Percentiles rank a stretch among this genome's conserved stretches.
These are phyloP conservation scores for Alternaria ethzedia DNA, from an alignment of 2,329 filamentous ascomycete genomes.

Conservation along the genomic window DNA sequence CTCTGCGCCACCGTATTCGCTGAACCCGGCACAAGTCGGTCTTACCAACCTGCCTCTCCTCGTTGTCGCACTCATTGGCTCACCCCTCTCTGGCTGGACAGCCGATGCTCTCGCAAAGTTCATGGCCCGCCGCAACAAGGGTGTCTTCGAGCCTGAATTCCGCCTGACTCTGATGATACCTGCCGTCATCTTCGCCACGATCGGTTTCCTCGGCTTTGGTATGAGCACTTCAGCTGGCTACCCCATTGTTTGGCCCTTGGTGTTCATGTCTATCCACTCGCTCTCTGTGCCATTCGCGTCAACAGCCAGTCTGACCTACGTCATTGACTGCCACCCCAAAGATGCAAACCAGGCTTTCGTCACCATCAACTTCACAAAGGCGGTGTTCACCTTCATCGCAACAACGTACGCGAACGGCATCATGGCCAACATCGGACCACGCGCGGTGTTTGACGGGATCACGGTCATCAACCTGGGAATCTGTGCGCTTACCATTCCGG, in stretches of 20 bases:
- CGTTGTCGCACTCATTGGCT: slow-evolving; percentile 77
- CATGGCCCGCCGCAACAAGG: slow-evolving; percentile 77
- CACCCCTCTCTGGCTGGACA: slow-evolving; percentile 73
- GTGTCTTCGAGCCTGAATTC: slow-evolving; percentile 92
- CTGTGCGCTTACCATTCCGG: slow-evolving; percentile 75
- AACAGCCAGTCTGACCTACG: slow-evolving; percentile 49
- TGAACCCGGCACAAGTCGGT: slow-evolving; percentile 80
- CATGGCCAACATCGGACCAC: slow-evolving; percentile 61
- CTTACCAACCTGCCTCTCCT: slow-evolving; percentile 81
- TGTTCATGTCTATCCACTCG: slow-evolving; percentile 48
- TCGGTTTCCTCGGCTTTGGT: slow-evolving; percentile 52
- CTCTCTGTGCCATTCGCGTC: slow-evolving; percentile 49
- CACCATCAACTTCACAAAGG: slow-evolving; percentile 52
- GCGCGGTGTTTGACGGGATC: slow-evolving; percentile 73
- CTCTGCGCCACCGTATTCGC: slow-evolving; percentile 79
- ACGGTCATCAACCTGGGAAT: slow-evolving; percentile 74
- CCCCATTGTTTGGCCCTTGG: slow-evolving; percentile 36
- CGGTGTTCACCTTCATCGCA: slow-evolving; percentile 64
- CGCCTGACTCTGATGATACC: slow-evolving; percentile 55
- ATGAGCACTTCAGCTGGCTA: slow-evolving; percentile 41
- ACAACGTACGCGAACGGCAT: slow-evolving; percentile 81
- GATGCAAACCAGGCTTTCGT: slow-evolving; percentile 53
- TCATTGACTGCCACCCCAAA: slow-evolving; percentile 50
- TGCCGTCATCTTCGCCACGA: slow-evolving; percentile 41
- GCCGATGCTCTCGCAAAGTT: slow-evolving; percentile 74